Percentiles rank a stretch among this genome's conserved stretches.
phyloP scores from a whole-genome alignment of 2,329 filamentous ascomycete species.

The Pestalotiopsis sp. region DNA sequence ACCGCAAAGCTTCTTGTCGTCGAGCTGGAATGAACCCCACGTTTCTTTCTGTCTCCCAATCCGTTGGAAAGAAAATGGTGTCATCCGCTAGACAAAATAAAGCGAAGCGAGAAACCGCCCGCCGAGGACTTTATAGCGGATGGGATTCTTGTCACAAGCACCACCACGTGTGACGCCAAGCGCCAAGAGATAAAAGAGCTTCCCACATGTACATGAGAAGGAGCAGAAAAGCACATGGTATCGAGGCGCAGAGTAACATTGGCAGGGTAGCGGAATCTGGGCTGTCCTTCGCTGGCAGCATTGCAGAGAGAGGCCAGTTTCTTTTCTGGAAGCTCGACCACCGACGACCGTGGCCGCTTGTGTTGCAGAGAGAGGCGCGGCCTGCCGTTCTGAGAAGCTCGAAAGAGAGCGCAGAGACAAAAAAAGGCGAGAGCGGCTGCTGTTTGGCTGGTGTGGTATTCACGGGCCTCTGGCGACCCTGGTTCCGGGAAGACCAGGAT shows the following conservation, averaged over 20 bases:
- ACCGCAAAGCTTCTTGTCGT: background rate
- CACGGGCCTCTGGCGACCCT: no score
- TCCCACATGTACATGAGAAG: background rate
- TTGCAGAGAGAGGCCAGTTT: background rate
- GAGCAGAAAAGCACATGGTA: background rate
- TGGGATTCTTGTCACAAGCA: background rate
- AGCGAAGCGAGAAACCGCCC: background rate
- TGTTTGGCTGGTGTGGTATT: no score
- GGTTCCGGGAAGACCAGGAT: background rate
- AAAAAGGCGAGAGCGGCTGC: background rate
- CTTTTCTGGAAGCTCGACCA: constrained; percentile 8
- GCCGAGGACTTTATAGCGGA: constrained; percentile 3
- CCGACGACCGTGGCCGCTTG: background rate
- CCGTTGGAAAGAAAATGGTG: constrained; percentile 5
- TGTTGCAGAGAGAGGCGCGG: background rate
- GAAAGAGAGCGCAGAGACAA: background rate
- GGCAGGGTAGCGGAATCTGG: background rate
- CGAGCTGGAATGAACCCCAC: background rate
- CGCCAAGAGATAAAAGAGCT: constrained; percentile 8
- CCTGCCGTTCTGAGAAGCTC: constrained; percentile 12
- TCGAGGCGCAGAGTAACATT: background rate
- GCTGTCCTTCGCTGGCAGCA: no score
- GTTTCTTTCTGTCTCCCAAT: constrained; percentile 1
- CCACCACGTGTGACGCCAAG: constrained; percentile 3
- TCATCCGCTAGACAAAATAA: constrained; percentile 8